phyloP scores from a whole-genome alignment of 768 basidiomycete species.

The Tulasnella sp. region DNA sequence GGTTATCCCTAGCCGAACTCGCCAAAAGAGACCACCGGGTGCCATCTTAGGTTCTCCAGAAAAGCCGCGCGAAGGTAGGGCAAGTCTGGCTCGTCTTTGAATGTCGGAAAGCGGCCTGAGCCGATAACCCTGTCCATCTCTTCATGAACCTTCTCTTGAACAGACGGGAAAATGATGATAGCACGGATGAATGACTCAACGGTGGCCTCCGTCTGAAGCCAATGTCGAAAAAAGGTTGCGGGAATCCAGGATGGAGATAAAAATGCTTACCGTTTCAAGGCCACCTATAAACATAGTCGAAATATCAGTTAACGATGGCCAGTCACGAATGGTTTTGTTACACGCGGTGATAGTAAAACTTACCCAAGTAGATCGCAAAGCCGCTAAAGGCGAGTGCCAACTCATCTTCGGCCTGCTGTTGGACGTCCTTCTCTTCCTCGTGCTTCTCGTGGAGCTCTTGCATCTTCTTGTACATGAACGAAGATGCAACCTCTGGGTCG shows the following conservation, averaged over 20 bases:
- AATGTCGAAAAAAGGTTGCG: neutral
- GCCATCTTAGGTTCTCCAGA: constrained; percentile 40
- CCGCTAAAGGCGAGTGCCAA: too few species aligned
- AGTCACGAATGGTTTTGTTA: too few species aligned
- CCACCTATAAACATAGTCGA: too few species aligned
- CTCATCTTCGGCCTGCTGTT: too few species aligned
- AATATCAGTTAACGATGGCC: too few species aligned
- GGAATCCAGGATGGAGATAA: neutral
- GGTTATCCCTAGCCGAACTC: neutral
- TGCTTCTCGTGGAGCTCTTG: too few species aligned
- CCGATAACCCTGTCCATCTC: constrained; percentile 44
- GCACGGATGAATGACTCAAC: neutral
- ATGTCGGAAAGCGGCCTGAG: constrained; percentile 38
- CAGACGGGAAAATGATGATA: neutral
- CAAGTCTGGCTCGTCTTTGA: constrained; percentile 39
- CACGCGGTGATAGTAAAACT: too few species aligned
- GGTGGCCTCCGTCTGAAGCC: neutral
- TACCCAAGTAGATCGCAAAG: too few species aligned
- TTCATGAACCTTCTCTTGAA: constrained; percentile 37
- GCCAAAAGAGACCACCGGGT: constrained; percentile 34
- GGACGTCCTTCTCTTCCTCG: too few species aligned
- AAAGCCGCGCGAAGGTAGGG: constrained; percentile 43
- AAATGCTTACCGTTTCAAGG: too few species aligned
- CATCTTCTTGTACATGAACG: too few species aligned
- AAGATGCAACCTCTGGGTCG: too few species aligned